These are phyloP conservation scores for Auricularia auricula-judae DNA, from an alignment of 768 basidiomycete species.

Conservation along the genomic window DNA sequence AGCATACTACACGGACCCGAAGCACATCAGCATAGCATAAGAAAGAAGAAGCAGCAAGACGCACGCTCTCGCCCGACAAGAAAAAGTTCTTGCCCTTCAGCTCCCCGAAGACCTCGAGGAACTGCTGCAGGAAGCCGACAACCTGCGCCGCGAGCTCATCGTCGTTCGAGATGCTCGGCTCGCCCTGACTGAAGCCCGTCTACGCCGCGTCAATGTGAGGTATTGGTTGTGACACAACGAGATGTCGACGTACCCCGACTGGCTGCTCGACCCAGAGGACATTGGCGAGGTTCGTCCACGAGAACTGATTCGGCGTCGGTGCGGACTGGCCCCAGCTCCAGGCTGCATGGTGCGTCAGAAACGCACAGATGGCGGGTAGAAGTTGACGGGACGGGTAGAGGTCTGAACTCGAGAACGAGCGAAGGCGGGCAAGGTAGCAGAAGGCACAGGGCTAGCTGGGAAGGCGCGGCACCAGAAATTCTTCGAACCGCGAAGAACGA, in stretches of 20 bases:
- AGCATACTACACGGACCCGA: conserved; percentile 14
- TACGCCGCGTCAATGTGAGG: neutral
- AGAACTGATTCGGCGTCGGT: conserved; percentile 9
- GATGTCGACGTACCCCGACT: conserved; percentile 10
- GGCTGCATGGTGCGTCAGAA: neutral
- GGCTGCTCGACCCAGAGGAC: conserved; percentile 14
- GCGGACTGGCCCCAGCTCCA: conserved; percentile 11
- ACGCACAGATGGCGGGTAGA: neutral
- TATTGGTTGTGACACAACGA: neutral
- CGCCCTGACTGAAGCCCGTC: conserved; percentile 8
- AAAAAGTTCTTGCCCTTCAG: conserved; percentile 14
- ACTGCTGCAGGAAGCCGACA: conserved; percentile 12
- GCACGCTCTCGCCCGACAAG: conserved; percentile 12
- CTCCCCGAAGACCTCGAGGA: conserved; percentile 12
- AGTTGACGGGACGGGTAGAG: too few relatives aligned
- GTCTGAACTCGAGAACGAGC: too few relatives aligned
- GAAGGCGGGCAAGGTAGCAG: too few relatives aligned
- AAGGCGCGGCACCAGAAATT: too few relatives aligned
- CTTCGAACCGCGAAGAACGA: too few relatives aligned
- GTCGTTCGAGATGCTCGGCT: conserved; percentile 8
- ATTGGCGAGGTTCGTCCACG: conserved; percentile 12
- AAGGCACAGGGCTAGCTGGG: too few relatives aligned
- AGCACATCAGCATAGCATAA: neutral
- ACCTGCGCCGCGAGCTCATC: conserved; percentile 12
- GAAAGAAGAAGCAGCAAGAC: neutral